Evolutionary conservation across 1,284 basidiomycete genomes (phyloP), one percentile per base, ranked within the genome.

Genomic region (Pholiota adiposa): DNA sequence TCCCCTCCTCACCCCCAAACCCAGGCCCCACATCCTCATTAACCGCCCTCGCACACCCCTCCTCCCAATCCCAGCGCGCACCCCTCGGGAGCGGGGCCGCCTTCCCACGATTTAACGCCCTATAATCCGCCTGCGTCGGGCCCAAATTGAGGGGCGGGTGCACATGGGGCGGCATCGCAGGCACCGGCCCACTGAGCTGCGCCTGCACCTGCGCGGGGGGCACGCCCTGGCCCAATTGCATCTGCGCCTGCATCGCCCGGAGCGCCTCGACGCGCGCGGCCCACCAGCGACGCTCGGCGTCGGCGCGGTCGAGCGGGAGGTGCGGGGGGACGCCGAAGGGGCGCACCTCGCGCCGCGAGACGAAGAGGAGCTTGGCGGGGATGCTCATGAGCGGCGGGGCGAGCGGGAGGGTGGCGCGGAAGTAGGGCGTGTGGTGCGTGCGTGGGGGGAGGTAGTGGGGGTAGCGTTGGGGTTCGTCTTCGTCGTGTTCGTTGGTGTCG

Each of bases 341-440:
- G 9, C 75, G 66, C 0, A 80, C 65, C 64, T 90, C 87, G 14
- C 83, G 76, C 18, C 85, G 79, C 2, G 85, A 76, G 55, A 89
- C 83, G 70, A 83, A 90, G 46, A 89, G 71, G 9, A 89, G 77
- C 53, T 84, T 86, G 1, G 89, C 88, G 0, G 86, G 83, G 25
- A 80, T 69, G 16, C 84, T 76, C 23, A 83, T 78, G 3, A 83
- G 79, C 0, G 88, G 87, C 0, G 77, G 67, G 54, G 74, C 65
- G 34, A 88, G 70, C 3, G 63, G 34, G 9, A 83, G 67, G 7
- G 68, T 60, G 48, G 77, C 65, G 33, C 75, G 73, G 70, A 79
- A 88, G 67, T 84, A 79, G 2, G 68, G 59, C 25, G 75, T 66
- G 4, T 38, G 51, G 52, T 54, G 23, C n/a, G 60, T 54, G n/a